Percentiles rank a stretch among this genome's conserved stretches.
Evolutionary conservation across 805 yeast species (phyloP).

Genomic region (Metschnikowia continentalis): DNA sequence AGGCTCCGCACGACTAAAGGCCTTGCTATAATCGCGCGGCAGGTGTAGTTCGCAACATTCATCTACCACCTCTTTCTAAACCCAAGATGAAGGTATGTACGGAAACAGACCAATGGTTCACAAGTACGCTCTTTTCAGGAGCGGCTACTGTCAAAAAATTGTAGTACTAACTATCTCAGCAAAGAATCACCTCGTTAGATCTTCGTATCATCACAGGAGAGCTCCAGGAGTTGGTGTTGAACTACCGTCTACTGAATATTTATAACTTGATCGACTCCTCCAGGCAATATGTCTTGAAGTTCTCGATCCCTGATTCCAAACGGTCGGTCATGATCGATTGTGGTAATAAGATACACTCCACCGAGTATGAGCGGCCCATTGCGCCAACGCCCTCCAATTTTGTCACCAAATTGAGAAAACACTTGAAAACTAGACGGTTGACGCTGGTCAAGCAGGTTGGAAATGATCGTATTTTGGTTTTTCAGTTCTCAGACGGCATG

Average conservation of each 20-base stretch:
- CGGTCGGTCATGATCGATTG: conserved; percentile 73
- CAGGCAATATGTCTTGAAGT: conserved; percentile 74
- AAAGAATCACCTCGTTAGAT: conserved; percentile 83
- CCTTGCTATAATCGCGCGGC: conserved; percentile 1
- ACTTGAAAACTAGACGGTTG: conserved; percentile 73
- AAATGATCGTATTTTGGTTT: conserved; percentile 76
- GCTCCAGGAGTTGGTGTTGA: conserved; percentile 50
- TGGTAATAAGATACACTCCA: conserved; percentile 75
- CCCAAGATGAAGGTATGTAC: conserved; percentile 1
- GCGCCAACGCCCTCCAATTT: conserved; percentile 82
- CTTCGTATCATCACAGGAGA: conserved; percentile 68
- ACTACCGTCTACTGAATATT: conserved; percentile 76
- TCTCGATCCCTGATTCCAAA: conserved; percentile 80
- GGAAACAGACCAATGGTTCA: not conserved
- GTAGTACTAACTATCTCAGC: conserved; percentile 38
- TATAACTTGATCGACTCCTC: conserved; percentile 72
- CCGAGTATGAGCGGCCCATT: conserved; percentile 77
- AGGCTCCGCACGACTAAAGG: not conserved
- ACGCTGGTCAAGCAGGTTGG: conserved; percentile 70
- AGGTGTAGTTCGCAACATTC: not conserved
- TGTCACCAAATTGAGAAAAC: conserved; percentile 81
- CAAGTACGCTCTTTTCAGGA: not conserved
- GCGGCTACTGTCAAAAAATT: not conserved
- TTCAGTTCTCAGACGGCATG: conserved; percentile 80
- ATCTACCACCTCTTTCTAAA: not conserved